A percentile compares a stretch with the other conserved stretches of the same genome.
These are phyloP conservation scores for Pogostemon cablin DNA, from an alignment of 257 asterid genomes.

Conservation along the genomic window DNA sequence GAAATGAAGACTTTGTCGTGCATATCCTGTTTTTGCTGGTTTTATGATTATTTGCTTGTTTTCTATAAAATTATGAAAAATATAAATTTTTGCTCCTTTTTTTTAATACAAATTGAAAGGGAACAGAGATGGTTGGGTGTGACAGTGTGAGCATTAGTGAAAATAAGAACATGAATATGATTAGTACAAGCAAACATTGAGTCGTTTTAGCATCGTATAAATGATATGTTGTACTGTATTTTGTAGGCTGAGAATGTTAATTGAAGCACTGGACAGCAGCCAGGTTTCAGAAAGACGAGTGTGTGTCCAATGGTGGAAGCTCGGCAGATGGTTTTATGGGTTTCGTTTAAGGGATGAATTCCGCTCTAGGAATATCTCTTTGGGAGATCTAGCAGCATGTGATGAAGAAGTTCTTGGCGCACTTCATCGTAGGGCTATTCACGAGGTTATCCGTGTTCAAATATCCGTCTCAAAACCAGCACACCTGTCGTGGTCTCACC, in stretches of 20 bases:
- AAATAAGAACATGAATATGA: neutral
- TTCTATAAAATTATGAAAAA: neutral
- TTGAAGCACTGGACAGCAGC: constrained; percentile 50
- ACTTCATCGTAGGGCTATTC: constrained; percentile 77
- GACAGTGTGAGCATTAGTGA: no score
- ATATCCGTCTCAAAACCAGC: constrained; percentile 56
- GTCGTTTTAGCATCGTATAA: neutral
- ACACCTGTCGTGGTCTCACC: constrained; percentile 57
- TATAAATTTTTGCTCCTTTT: neutral
- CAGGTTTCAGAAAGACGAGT: constrained; percentile 66
- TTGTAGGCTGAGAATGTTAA: constrained; percentile 49
- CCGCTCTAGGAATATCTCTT: constrained; percentile 48
- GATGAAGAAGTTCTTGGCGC: constrained; percentile 67
- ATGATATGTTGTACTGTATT: neutral
- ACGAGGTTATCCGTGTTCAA: constrained; percentile 80
- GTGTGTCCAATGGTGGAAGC: constrained; percentile 87
- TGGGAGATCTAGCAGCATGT: constrained; percentile 50
- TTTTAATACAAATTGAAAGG: neutral
- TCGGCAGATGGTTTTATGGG: constrained; percentile 81
- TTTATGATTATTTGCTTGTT: neutral
- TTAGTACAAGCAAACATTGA: no score
- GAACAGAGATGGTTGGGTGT: no score
- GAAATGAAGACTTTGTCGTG: neutral
- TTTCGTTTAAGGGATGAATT: constrained; percentile 68
- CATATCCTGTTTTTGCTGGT: constrained; percentile 7